Evolutionary conservation across 2,329 filamentous ascomycete genomes (phyloP).

Genomic region (Chaetomium globosum): DNA sequence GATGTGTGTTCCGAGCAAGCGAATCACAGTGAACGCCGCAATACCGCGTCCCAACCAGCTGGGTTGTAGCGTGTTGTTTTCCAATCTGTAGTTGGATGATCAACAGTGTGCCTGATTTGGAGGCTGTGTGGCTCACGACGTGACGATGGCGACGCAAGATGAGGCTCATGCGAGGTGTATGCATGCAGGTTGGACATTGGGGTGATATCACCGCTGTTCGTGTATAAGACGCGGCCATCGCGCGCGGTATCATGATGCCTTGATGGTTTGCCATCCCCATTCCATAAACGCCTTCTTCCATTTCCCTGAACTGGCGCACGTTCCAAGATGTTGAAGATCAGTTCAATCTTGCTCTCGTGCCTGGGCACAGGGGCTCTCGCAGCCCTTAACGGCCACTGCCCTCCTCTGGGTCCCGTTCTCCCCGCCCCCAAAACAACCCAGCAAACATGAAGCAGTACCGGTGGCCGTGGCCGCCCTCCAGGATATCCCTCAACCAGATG

Average conservation of each 20-base stretch:
- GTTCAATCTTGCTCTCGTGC: conserved; percentile 1
- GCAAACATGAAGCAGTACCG: conserved; percentile 40
- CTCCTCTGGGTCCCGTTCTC: conserved; percentile 49
- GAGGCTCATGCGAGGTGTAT: not conserved
- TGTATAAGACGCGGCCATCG: not conserved
- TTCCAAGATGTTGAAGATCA: not conserved
- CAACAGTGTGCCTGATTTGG: not conserved
- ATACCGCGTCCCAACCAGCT: not conserved
- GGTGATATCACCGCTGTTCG: not conserved
- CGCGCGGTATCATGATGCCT: not conserved
- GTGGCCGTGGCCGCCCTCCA: conserved; percentile 37
- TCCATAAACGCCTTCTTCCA: not conserved
- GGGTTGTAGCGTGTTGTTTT: not conserved
- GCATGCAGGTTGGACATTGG: not conserved
- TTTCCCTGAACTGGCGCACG: not conserved
- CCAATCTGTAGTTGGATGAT: not conserved
- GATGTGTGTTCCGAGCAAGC: not conserved
- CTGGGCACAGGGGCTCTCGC: not conserved
- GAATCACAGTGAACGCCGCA: not conserved
- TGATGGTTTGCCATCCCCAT: not conserved
- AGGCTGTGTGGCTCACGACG: not conserved
- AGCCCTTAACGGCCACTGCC: conserved; percentile 38
- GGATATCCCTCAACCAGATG: conserved; percentile 37
- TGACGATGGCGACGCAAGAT: not conserved
- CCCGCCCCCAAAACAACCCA: conserved; percentile 44